Conservation (phyloP, 352 stramenopile genomes). For the Blastocystis sp. region DNA sequence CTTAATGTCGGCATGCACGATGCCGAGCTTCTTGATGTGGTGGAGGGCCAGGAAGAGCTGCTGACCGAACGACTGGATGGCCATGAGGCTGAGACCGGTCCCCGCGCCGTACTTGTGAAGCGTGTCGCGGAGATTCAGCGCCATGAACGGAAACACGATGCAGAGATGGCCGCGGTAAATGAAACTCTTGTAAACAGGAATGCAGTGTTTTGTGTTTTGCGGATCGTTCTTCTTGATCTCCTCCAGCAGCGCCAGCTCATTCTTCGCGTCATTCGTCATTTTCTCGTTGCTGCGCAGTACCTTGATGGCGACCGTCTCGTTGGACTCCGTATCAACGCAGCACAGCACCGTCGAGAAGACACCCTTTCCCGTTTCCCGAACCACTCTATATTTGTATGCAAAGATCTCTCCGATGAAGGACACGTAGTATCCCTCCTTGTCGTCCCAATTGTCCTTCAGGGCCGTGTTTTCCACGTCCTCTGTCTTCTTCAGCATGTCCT, state of each 20-base stretch:
- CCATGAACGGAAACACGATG: conserved; percentile 92
- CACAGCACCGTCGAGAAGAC: conserved; percentile 97
- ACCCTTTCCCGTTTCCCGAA: conserved; percentile 89
- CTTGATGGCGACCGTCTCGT: conserved; percentile 63
- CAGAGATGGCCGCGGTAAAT: conserved; percentile 88
- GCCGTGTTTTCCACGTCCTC: conserved; percentile 72
- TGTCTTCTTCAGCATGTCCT: conserved; percentile 71
- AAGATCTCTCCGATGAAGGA: conserved; percentile 88
- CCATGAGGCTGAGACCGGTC: conserved; percentile 79
- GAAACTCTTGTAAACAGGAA: conserved; percentile 81
- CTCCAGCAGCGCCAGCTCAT: conserved; percentile 79
- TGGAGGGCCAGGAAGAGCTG: conserved; percentile 79
- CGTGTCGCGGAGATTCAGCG: conserved; percentile 90
- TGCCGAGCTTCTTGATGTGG: conserved; percentile 75
- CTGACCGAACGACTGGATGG: conserved; percentile 78
- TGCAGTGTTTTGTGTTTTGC: conserved; percentile 80
- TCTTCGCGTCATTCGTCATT: conserved; percentile 89
- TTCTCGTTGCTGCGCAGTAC: conserved; percentile 92
- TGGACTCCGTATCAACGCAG: conserved; percentile 77
- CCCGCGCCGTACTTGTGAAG: conserved; percentile 85
- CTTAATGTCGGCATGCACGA: conserved; percentile 96
- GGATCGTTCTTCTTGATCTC: conserved; percentile 77
- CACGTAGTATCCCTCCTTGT: conserved; percentile 95
- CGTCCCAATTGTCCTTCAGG: conserved; percentile 84
- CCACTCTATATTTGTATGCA: conserved; percentile 83